Evolutionary conservation across 2,329 filamentous ascomycete genomes (phyloP).

Genomic region (Clarireedia paspali): DNA sequence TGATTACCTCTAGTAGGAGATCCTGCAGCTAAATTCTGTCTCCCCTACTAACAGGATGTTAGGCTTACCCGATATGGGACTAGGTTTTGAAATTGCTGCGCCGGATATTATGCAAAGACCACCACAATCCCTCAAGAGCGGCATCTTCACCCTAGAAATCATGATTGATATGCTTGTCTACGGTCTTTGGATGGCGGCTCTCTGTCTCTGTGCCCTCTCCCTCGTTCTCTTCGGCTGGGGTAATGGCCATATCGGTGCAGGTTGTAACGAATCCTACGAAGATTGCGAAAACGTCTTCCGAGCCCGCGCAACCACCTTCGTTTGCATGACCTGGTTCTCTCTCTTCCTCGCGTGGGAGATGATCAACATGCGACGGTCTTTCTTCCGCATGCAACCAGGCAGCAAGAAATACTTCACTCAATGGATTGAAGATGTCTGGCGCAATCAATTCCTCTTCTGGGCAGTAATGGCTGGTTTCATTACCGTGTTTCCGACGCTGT

Average conservation of each 20-base stretch:
- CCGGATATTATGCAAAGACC: constrained; percentile 71
- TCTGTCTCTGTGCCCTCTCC: constrained; percentile 56
- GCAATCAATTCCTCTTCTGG: constrained; percentile 66
- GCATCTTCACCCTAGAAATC: constrained; percentile 73
- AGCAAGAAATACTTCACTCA: constrained; percentile 54
- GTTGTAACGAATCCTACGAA: constrained; percentile 52
- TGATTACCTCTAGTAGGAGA: constrained; percentile 66
- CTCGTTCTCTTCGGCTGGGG: constrained; percentile 57
- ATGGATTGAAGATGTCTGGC: constrained; percentile 61
- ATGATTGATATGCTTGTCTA: constrained; percentile 75
- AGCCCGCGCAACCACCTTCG: constrained; percentile 66
- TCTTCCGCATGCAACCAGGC: constrained; percentile 66
- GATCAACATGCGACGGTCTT: constrained; percentile 62
- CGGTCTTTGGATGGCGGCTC: constrained; percentile 67
- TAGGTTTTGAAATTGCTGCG: constrained; percentile 70
- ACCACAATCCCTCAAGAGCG: constrained; percentile 59
- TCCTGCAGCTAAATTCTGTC: too few relatives aligned
- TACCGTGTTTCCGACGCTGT: constrained; percentile 52
- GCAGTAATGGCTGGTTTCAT: constrained; percentile 50
- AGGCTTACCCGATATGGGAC: constrained; percentile 72
- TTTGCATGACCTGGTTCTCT: constrained; percentile 67
- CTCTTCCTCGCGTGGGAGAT: constrained; percentile 76
- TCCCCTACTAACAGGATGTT: background rate
- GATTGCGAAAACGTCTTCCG: constrained; percentile 59
- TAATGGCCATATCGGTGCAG: constrained; percentile 43